Base-by-base conservation (phyloP, 1,284 basidiomycete genomes). In the Boletus subluridellus region DNA sequence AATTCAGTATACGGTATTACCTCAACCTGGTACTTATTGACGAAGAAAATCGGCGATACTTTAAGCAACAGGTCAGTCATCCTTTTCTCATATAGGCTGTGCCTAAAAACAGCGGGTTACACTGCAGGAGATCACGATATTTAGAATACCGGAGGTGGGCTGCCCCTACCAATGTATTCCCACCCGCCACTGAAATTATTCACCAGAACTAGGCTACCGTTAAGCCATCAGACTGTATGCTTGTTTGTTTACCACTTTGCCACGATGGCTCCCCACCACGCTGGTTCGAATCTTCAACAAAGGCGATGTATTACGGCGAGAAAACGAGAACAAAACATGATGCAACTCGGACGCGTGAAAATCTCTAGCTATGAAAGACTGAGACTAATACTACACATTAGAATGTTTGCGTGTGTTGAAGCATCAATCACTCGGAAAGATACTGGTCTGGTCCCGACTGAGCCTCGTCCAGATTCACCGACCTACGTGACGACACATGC, bases 11-110 rank as follows among this genome's bases (percentile, higher is more conserved):
- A 39, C 81, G 96, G 57, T 99, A 98, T 76, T 99, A 98, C 74
- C 84, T 97, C 65, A 99, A 98, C 72, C 80, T 99, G 39, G 97
- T 99, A 3, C 83, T 98, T 60, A 95, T 98, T 62, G 96, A 99
- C 72, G 95, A 98, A 74, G 96, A 98, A 81, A 98, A 98, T 74
- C 80, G 94, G 66, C 80, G 94, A 63, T 96, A 96, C 74, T 96
- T 96, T 77, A 96, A 96, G 76, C 90, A 93, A 71, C 90, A 92
- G 83, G 88, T 83, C 52, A 39, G 75, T 55, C 11, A 5, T 34
- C 53, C 55, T 30, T 52, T 32, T 21, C n/a, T 26, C 12, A 42
- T 35, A 10, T 26, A 37, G n/a, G 34, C 5, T 15, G 10, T 32
- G 6, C 11, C 48, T 64, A 30, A 64, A 34, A 12, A 28, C 2